Percentiles rank a stretch among this genome's conserved stretches.
phyloP scores from a whole-genome alignment of 225 moss, liverwort and hornwort species.

The Antitrichia curtipendula region DNA sequence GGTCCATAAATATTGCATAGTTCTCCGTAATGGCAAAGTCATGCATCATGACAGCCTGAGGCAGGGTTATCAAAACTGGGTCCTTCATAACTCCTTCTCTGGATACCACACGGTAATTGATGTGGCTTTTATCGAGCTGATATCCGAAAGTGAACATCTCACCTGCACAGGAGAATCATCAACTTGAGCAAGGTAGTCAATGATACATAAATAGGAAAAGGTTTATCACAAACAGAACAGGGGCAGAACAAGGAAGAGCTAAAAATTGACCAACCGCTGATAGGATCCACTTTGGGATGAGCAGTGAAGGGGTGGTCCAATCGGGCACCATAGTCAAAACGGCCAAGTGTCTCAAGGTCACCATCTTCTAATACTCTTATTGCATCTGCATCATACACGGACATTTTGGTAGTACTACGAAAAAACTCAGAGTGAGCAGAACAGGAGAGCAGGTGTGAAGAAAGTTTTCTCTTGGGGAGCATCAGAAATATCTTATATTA shows the following conservation, averaged over 20 bases:
- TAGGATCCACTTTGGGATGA: constrained; percentile 66
- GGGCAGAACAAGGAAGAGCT: background rate
- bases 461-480: background rate
- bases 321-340: constrained; percentile 36
- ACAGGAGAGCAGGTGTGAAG: background rate
- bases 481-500: background rate
- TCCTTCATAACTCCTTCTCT: constrained; percentile 56
- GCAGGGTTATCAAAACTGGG: constrained; percentile 49
- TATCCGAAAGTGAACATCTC: constrained; percentile 72
- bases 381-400: constrained; percentile 26
- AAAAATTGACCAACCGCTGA: constrained; percentile 5
- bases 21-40: constrained; percentile 79
- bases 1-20: constrained; percentile 44
- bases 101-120: constrained; percentile 44
- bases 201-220: background rate
- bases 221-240: background rate
- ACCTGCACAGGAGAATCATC: constrained; percentile 13
- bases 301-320: constrained; percentile 57
- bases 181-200: background rate
- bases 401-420: background rate
- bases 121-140: background rate
- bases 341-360: constrained; percentile 64
- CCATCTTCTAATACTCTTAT: constrained; percentile 57
- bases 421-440: background rate
- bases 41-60: constrained; percentile 58